Percentiles rank a stretch among this genome's conserved stretches.
Conservation (phyloP, 192 early-diverging fungal species). For the Thamnidium elegans region DNA sequence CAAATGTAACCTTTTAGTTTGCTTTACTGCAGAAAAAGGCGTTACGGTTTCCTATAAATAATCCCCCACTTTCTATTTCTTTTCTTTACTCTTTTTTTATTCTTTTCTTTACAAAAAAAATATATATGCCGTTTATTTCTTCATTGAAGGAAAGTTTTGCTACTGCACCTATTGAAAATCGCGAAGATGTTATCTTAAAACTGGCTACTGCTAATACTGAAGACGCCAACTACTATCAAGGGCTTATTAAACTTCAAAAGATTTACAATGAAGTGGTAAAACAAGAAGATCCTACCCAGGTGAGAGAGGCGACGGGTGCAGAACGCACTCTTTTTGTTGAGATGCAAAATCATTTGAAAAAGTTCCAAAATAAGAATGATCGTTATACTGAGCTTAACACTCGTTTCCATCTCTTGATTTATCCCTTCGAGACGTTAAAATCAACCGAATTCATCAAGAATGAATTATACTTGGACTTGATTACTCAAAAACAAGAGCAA, state of each 20-base stretch:
- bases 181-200: conserved; percentile 8
- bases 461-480: conserved; percentile 4
- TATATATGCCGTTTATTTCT: conserved; percentile 14
- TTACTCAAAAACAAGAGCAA: background rate
- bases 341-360: background rate
- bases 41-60: too few relatives aligned
- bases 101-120: background rate
- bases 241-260: conserved; percentile 27
- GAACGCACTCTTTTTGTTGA: conserved; percentile 9
- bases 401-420: conserved; percentile 22
- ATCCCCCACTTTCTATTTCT: too few relatives aligned
- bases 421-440: conserved; percentile 9
- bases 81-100: too few relatives aligned
- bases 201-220: conserved; percentile 7
- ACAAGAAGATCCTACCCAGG: background rate
- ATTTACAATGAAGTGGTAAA: background rate
- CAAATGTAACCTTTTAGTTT: too few relatives aligned
- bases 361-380: background rate
- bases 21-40: too few relatives aligned
- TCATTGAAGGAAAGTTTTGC: conserved; percentile 30
- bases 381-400: background rate
- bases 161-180: conserved; percentile 12
- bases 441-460: conserved; percentile 12
- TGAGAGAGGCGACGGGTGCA: conserved; percentile 4
- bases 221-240: conserved; percentile 28